Conservation (phyloP, 192 early-diverging fungal species). For the Coemansia furcata region DNA sequence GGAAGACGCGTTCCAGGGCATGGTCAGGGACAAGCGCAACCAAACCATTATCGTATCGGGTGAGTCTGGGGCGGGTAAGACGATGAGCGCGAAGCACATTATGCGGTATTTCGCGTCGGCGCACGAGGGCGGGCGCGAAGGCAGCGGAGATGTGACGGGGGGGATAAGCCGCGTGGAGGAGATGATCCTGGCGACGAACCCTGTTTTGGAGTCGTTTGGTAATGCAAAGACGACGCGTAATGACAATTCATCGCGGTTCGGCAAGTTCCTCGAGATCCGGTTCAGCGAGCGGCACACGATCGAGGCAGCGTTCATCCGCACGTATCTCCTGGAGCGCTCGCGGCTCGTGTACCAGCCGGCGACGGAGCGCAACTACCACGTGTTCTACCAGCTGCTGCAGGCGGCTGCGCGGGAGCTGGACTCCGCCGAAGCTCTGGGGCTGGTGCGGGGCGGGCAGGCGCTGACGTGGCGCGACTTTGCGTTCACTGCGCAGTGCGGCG, state of each 20-base stretch:
- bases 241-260: constrained; percentile 98
- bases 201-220: constrained; percentile 99
- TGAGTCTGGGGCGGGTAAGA: constrained; percentile 97
- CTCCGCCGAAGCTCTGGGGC: constrained; percentile 8
- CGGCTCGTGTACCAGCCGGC: constrained; percentile 92
- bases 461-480: constrained; percentile 69
- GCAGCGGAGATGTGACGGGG: neutral
- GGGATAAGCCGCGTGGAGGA: constrained; percentile 61
- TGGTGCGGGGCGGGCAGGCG: neutral
- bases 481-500: constrained; percentile 84
- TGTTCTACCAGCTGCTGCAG: constrained; percentile 98
- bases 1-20: constrained; percentile 95
- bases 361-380: constrained; percentile 96
- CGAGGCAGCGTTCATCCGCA: constrained; percentile 91
- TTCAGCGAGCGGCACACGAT: constrained; percentile 84
- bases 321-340: constrained; percentile 94
- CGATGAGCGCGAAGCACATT: constrained; percentile 92
- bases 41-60: constrained; percentile 98
- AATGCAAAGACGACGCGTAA: constrained; percentile 99
- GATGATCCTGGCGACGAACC: constrained; percentile 92
- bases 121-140: constrained; percentile 54
- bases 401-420: constrained; percentile 60
- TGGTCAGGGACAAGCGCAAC: constrained; percentile 90
- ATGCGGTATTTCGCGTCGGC: constrained; percentile 95
- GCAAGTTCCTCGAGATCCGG: constrained; percentile 97